These are phyloP conservation scores for Trichocomaceae sp. DNA, from an alignment of 2,329 filamentous ascomycete species.

Conservation along the genomic window DNA sequence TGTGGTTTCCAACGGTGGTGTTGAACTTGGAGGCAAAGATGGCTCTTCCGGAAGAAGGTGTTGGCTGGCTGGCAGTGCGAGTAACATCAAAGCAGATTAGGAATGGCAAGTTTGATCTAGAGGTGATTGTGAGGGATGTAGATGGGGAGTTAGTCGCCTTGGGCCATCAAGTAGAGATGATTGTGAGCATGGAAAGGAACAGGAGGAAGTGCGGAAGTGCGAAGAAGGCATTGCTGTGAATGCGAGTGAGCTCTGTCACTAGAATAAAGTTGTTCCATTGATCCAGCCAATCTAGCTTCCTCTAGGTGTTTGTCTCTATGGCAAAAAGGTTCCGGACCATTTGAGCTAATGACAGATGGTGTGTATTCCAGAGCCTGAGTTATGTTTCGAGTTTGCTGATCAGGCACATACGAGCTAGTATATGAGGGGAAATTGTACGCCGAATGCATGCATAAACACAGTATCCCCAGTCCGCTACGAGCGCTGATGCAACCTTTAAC, in stretches of 20 bases:
- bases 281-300: not conserved
- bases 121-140: not conserved
- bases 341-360: not conserved
- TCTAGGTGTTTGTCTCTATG: not conserved
- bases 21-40: not conserved
- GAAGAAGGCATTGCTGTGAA: not conserved
- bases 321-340: not conserved
- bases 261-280: not conserved
- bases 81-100: not conserved
- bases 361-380: not conserved
- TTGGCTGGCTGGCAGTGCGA: not conserved
- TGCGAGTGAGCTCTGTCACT: not conserved
- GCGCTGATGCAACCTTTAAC: no score
- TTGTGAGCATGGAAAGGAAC: not conserved
- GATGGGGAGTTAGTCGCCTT: not conserved
- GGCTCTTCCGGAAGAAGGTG: not conserved
- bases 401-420: not conserved
- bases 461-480: not conserved
- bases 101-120: not conserved
- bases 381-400: not conserved
- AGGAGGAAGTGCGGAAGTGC: not conserved
- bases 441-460: not conserved
- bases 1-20: conserved; percentile 1
- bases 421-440: not conserved
- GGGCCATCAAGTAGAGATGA: not conserved